phyloP scores from a whole-genome alignment of 1,284 basidiomycete species.

The Rhizopogon parksii region DNA sequence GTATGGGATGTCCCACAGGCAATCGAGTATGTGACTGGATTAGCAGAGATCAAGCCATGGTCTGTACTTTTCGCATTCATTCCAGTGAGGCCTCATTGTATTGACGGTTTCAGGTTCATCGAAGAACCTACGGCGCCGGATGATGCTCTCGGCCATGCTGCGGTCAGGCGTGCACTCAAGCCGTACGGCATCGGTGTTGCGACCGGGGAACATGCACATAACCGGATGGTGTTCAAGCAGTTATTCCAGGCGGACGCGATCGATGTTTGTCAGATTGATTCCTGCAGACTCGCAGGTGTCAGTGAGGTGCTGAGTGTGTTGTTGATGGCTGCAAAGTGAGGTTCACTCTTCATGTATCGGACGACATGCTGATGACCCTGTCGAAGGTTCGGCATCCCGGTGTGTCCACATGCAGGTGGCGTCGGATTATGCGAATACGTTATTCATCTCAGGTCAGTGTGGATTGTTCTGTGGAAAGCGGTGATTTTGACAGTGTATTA shows the following conservation, averaged over 20 bases:
- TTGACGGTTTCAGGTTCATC: conserved; percentile 63
- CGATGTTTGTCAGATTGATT: conserved; percentile 95
- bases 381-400: conserved; percentile 70
- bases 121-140: conserved; percentile 94
- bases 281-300: conserved; percentile 87
- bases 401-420: conserved; percentile 93
- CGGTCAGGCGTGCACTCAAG: conserved; percentile 74
- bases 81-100: conserved; percentile 1
- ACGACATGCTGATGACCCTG: conserved; percentile 1
- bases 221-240: conserved; percentile 93
- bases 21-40: conserved; percentile 82
- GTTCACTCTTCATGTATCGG: not conserved
- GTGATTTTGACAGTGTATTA: conserved; percentile 10
- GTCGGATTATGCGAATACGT: conserved; percentile 94
- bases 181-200: conserved; percentile 88
- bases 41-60: conserved; percentile 88
- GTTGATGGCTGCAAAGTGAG: conserved; percentile 86
- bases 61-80: conserved; percentile 23
- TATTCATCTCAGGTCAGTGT: conserved; percentile 31
- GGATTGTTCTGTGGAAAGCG: conserved; percentile 10
- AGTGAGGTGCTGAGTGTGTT: conserved; percentile 92
- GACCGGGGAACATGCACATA: conserved; percentile 94
- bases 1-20: conserved; percentile 95
- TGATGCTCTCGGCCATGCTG: conserved; percentile 77
- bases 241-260: conserved; percentile 89